Percentiles rank a stretch among this genome's conserved stretches.
Conservation (phyloP, 2,329 filamentous ascomycete genomes). For the Knoxdaviesia proteae region DNA sequence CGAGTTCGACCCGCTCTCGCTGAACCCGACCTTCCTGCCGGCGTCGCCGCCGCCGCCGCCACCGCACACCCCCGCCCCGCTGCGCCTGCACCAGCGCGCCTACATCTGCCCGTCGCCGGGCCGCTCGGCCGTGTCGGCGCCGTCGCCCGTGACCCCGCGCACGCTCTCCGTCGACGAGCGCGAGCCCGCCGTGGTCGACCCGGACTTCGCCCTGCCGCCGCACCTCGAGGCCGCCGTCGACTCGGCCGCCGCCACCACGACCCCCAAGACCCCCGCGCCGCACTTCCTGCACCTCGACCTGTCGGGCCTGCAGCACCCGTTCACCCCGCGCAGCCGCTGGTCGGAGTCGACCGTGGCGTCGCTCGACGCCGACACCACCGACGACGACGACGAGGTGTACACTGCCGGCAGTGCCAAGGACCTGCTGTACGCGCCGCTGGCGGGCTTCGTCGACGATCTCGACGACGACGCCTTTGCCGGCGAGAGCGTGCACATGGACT, state of each 20-base stretch:
- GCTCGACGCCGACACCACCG: conserved; percentile 8
- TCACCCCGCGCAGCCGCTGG: conserved; percentile 17
- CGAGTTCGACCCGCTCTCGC: conserved; percentile 13
- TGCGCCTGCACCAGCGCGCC: conserved; percentile 15
- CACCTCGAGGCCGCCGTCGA: conserved; percentile 7
- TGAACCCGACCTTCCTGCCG: conserved; percentile 13
- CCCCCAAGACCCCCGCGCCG: conserved; percentile 10
- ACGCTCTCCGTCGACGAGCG: conserved; percentile 5
- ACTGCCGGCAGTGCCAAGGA: no score
- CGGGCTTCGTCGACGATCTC: neutral
- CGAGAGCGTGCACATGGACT: conserved; percentile 1
- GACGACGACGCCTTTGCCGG: conserved; percentile 3
- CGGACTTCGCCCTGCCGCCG: conserved; percentile 4
- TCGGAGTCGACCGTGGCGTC: conserved; percentile 20
- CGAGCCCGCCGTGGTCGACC: neutral
- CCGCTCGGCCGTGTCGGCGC: conserved; percentile 12
- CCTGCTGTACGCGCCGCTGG: neutral
- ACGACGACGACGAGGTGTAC: conserved; percentile 5
- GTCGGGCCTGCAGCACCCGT: conserved; percentile 7
- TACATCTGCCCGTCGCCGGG: conserved; percentile 10
- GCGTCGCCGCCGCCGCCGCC: neutral
- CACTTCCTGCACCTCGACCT: conserved; percentile 12
- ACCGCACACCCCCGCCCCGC: conserved; percentile 9
- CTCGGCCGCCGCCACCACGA: conserved; percentile 12
- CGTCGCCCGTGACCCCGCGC: conserved; percentile 6